A percentile compares a stretch with the other conserved stretches of the same genome.
Evolutionary conservation across 495 filamentous ascomycete genomes (phyloP).

Genomic region (Cudoniella acicularis): DNA sequence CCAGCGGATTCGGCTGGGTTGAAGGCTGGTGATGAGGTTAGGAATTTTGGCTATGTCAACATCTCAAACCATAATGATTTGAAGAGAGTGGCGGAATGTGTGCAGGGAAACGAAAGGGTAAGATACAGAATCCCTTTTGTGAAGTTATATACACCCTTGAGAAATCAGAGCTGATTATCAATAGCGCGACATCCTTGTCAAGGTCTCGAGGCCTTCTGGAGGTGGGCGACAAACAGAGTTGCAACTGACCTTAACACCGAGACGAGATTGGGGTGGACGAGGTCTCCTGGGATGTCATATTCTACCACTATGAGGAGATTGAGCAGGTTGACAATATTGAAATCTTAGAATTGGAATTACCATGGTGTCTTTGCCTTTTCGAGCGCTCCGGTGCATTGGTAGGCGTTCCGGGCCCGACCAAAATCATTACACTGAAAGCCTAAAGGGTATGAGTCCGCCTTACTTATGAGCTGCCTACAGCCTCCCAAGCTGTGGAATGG

Average conservation of each 20-base stretch:
- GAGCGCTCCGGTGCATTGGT: background rate
- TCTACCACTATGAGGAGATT: constrained; percentile 54
- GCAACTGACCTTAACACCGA: constrained; percentile 66
- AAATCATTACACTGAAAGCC: no score
- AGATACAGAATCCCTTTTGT: constrained; percentile 27
- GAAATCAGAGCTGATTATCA: no score
- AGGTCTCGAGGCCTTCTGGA: constrained; percentile 50
- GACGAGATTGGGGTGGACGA: constrained; percentile 80
- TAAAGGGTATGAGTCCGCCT: no score
- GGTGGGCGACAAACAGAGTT: constrained; percentile 51
- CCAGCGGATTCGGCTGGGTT: constrained; percentile 84
- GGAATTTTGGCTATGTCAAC: constrained; percentile 78
- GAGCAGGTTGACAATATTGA: background rate
- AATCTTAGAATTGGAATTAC: no score
- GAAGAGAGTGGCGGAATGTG: constrained; percentile 75
- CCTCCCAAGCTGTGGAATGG: no score
- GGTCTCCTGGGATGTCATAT: constrained; percentile 88
- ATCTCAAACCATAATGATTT: constrained; percentile 82
- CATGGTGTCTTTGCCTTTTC: background rate
- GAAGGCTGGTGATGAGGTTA: constrained; percentile 75
- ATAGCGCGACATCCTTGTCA: constrained; percentile 66
- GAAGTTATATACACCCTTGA: background rate
- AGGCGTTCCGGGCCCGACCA: no score
- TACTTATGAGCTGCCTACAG: no score
- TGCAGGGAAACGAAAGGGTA: constrained; percentile 88